Evolutionary conservation across 2,329 filamentous ascomycete genomes (phyloP).

Genomic region (Samsoniella hepiali): DNA sequence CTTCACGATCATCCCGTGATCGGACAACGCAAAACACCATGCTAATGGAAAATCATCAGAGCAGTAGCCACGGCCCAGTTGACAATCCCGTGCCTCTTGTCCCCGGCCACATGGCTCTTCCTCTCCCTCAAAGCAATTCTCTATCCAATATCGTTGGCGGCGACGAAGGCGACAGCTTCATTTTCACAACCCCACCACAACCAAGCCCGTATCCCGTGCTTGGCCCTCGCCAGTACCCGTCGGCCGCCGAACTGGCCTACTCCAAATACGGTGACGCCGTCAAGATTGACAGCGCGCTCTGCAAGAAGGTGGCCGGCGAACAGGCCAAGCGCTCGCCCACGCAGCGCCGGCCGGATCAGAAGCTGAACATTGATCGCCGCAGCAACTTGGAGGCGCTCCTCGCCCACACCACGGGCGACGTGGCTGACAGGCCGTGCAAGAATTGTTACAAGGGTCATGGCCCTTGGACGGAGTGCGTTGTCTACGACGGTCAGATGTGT

Average conservation of each 20-base stretch:
- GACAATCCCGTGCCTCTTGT: neutral
- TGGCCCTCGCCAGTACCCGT: neutral
- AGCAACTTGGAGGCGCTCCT: conserved; percentile 60
- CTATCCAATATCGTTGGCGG: neutral
- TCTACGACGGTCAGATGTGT: conserved; percentile 59
- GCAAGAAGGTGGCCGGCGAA: conserved; percentile 51
- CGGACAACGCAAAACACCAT: neutral
- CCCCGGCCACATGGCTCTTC: neutral
- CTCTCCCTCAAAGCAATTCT: neutral
- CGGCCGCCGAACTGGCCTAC: conserved; percentile 46
- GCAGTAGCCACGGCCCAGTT: conserved; percentile 21
- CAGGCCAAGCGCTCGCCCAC: conserved; percentile 47
- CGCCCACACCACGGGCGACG: conserved; percentile 53
- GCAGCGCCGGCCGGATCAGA: conserved; percentile 53
- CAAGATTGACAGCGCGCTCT: conserved; percentile 51
- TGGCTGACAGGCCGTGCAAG: conserved; percentile 50
- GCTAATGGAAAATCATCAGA: conserved; percentile 1
- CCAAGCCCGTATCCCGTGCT: neutral
- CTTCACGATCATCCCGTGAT: neutral
- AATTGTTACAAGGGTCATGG: conserved; percentile 60
- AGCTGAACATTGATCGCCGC: conserved; percentile 53
- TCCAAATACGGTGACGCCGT: conserved; percentile 46
- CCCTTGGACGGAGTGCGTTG: conserved; percentile 56
- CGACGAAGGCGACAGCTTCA: neutral
- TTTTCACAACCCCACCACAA: neutral